Base-by-base conservation (phyloP, 345 rosid genomes). In the Dipteronia sinensis region DNA sequence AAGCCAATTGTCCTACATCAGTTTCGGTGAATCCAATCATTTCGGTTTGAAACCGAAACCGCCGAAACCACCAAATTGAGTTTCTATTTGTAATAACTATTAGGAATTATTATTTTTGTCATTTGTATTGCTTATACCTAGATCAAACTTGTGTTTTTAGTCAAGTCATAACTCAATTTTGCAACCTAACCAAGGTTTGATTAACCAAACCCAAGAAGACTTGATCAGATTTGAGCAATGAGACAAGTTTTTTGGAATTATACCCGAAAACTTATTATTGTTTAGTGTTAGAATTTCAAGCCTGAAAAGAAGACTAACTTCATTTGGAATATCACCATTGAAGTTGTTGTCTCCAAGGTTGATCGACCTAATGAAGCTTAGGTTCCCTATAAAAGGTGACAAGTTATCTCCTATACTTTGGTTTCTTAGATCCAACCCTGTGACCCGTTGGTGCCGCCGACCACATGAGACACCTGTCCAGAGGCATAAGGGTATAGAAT, bases 261-360 rank as follows among this genome's bases (percentile, higher is more conserved):
- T 10, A 2, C 51, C 55, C 19, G 12, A 55, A 15, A 79, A 10
- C 2, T 29, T 22, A 16, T 81, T 81, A 67, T 69, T 7, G 10
- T 22, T 38, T 19, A 77, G 55, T 7, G 3, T 13, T 31, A 81
- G 19, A 13, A 2, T 11, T 46, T 59, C 42, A 12, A 80, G 67
- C 27, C 75, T n/a, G n/a, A 7, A 31, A 34, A 77, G 62, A 25
- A 22, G 75, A 25, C 78, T 62, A 19, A 81, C 9, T 27, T 67
- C 75, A 0, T 19, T 7, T 20, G 83, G 80, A 58, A 81, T 73
- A 13, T 10, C 11, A 19, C 70, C 70, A 17, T 38, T 17, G 25
- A 44, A 38, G 51, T 49, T 49, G 17, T 66, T 66, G 22, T 19
- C 1, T 38, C 5, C 6, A 3, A 66, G 49, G 49, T 2, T 0